Percentiles rank a stretch among this genome's conserved stretches.
phyloP scores from a whole-genome alignment of 345 rosid species.

The sweet orange (Citrus sinensis) region DNA sequence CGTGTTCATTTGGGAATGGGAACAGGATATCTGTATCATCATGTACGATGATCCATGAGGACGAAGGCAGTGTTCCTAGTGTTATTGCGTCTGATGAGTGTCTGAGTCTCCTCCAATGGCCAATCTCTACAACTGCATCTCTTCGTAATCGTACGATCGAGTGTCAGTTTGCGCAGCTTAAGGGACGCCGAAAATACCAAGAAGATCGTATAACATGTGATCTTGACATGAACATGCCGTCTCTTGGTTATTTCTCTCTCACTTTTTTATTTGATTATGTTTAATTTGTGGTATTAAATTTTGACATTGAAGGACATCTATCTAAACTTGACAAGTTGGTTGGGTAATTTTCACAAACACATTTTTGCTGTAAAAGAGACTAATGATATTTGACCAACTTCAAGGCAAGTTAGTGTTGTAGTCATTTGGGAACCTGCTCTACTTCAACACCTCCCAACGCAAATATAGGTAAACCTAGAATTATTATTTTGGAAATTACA shows the following conservation, averaged over 20 bases:
- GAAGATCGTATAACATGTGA: slow-evolving; percentile 22
- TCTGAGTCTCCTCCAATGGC: neutral
- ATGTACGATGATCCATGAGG: slow-evolving; percentile 14
- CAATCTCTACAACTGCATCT: neutral
- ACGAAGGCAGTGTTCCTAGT: slow-evolving; percentile 19
- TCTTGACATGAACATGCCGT: slow-evolving; percentile 10
- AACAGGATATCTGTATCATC: slow-evolving; percentile 8
- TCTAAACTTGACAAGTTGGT: neutral
- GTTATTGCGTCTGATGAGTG: slow-evolving; percentile 13
- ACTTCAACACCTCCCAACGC: no score
- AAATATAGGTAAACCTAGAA: neutral
- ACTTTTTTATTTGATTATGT: neutral
- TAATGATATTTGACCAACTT: neutral
- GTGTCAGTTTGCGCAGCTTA: slow-evolving; percentile 20
- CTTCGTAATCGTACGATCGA: slow-evolving; percentile 4
- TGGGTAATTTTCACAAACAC: neutral
- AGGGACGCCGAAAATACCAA: slow-evolving; percentile 21
- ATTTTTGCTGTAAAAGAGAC: neutral
- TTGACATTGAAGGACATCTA: neutral
- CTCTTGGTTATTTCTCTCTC: slow-evolving; percentile 6
- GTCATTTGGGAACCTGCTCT: neutral
- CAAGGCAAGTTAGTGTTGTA: neutral
- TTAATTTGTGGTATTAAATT: neutral
- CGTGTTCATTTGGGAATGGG: slow-evolving; percentile 4
- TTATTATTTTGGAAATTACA: neutral